Evolutionary conservation across 2,329 filamentous ascomycete species (phyloP).

Genomic region (Cyclaneusma minus): DNA sequence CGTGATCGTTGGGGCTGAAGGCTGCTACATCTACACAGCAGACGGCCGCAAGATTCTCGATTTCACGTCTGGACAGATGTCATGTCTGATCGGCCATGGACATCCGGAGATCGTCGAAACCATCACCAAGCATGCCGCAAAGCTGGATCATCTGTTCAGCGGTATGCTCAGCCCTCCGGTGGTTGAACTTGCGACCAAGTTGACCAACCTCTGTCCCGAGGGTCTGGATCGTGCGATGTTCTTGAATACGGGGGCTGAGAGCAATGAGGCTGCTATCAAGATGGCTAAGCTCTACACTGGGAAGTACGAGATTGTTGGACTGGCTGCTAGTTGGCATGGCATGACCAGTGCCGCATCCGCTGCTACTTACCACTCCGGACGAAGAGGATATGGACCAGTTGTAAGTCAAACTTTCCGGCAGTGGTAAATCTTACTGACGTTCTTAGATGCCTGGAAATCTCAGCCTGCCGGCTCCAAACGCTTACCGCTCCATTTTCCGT

Average conservation of each 20-base stretch:
- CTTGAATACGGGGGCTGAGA: slow-evolving; percentile 39
- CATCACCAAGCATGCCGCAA: slow-evolving; percentile 29
- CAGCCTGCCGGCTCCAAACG: slow-evolving; percentile 41
- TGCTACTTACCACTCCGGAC: slow-evolving; percentile 37
- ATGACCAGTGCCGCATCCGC: slow-evolving; percentile 36
- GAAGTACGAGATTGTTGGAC: slow-evolving; percentile 47
- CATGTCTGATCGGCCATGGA: slow-evolving; percentile 39
- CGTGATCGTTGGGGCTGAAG: slow-evolving; percentile 10
- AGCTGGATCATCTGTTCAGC: slow-evolving; percentile 42
- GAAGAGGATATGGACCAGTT: slow-evolving; percentile 27
- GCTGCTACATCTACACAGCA: slow-evolving; percentile 24
- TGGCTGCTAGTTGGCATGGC: slow-evolving; percentile 45
- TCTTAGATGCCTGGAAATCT: slow-evolving; percentile 39
- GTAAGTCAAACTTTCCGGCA: slow-evolving; percentile 6
- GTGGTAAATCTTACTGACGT: background rate
- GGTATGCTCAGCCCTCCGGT: slow-evolving; percentile 43
- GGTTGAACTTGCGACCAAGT: slow-evolving; percentile 32
- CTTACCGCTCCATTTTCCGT: slow-evolving; percentile 45
- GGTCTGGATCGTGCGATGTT: slow-evolving; percentile 40
- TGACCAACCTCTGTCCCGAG: slow-evolving; percentile 30
- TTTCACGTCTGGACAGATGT: slow-evolving; percentile 47
- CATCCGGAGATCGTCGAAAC: slow-evolving; percentile 41
- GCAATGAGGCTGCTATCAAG: slow-evolving; percentile 46
- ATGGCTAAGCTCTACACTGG: slow-evolving; percentile 48
- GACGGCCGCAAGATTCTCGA: slow-evolving; percentile 32